These are phyloP conservation scores for Trypanosoma cruzi DNA, from an alignment of 208 protist genomes.

Conservation along the genomic window DNA sequence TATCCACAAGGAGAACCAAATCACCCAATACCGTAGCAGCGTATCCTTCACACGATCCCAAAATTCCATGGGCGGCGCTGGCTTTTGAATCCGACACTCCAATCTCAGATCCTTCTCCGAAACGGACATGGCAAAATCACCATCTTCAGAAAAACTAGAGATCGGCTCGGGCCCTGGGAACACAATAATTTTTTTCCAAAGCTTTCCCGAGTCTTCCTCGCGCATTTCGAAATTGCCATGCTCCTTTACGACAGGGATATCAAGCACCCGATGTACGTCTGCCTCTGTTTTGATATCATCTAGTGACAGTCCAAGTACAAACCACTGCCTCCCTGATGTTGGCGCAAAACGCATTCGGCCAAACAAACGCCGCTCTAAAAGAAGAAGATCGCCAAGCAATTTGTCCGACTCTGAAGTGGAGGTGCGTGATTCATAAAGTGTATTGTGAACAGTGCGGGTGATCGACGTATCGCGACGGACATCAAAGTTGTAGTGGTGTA, in stretches of 20 bases:
- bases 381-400: constrained; percentile 76
- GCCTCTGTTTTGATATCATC: constrained; percentile 77
- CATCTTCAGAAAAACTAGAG: constrained; percentile 58
- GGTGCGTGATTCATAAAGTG: constrained; percentile 41
- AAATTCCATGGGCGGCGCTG: constrained; percentile 54
- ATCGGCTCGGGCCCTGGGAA: constrained; percentile 47
- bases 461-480: constrained; percentile 84
- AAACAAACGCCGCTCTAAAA: constrained; percentile 79
- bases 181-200: constrained; percentile 80
- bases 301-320: constrained; percentile 71
- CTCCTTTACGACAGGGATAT: constrained; percentile 67
- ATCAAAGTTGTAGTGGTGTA: constrained; percentile 93
- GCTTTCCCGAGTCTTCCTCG: constrained; percentile 50
- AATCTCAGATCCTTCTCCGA: constrained; percentile 46
- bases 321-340: constrained; percentile 72
- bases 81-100: constrained; percentile 80
- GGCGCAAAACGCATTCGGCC: constrained; percentile 79
- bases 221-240: constrained; percentile 69
- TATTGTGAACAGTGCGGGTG: constrained; percentile 69
- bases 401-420: constrained; percentile 78
- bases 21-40: constrained; percentile 89
- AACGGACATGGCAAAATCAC: constrained; percentile 32
- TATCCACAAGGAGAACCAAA: constrained; percentile 87
- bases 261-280: constrained; percentile 76
- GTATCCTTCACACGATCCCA: constrained; percentile 79